A percentile compares a stretch with the other conserved stretches of the same genome.
Evolutionary conservation across 1,284 basidiomycete species (phyloP).

Genomic region (Heterobasidion parviporum): DNA sequence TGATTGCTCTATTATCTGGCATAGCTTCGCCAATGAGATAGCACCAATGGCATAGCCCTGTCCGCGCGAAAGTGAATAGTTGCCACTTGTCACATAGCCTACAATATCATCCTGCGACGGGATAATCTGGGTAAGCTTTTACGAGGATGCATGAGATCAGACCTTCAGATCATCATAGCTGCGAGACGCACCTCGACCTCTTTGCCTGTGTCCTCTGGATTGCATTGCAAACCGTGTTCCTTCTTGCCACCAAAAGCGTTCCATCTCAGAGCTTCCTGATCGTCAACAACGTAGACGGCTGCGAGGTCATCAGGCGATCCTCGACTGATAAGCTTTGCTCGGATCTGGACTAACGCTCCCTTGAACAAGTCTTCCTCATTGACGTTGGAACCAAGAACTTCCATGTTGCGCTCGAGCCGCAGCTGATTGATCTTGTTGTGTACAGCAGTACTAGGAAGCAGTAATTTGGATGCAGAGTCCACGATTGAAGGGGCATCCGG

Average conservation of each 20-base stretch:
- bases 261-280: conserved; percentile 42
- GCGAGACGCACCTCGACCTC: conserved; percentile 31
- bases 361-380: conserved; percentile 38
- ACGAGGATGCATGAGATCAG: neutral
- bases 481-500: conserved; percentile 36
- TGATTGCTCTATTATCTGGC: conserved; percentile 45
- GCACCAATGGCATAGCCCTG: conserved; percentile 68
- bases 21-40: conserved; percentile 46
- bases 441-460: conserved; percentile 35
- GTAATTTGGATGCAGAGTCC: conserved; percentile 28
- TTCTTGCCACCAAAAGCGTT: conserved; percentile 23
- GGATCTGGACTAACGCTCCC: conserved; percentile 58
- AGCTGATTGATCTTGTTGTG: conserved; percentile 49
- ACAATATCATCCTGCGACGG: conserved; percentile 42
- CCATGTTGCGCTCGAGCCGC: conserved; percentile 44
- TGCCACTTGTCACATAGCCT: conserved; percentile 77
- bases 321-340: conserved; percentile 50
- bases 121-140: conserved; percentile 36
- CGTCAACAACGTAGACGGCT: conserved; percentile 53
- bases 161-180: neutral
- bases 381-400: conserved; percentile 25
- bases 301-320: conserved; percentile 72
- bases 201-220: conserved; percentile 18
- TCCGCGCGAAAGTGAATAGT: conserved; percentile 70
- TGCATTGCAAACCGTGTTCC: conserved; percentile 18